Conservation (phyloP, 2,329 filamentous ascomycete species). For the Nemania bipapillata region DNA sequence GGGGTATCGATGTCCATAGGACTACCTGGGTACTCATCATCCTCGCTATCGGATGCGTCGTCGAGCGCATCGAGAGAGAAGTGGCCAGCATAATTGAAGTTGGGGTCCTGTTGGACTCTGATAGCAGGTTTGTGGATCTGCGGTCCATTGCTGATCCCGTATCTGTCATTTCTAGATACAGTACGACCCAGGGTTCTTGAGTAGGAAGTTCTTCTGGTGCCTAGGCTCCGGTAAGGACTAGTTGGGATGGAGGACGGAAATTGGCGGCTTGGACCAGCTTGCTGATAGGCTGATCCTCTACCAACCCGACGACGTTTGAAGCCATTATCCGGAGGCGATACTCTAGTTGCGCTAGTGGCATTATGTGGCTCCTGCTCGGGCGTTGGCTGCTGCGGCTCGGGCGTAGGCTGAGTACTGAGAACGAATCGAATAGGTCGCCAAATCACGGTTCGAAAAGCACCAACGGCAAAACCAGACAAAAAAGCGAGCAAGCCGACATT, state of each 20-base stretch:
- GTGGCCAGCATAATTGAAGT: conserved; percentile 34
- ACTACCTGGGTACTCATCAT: conserved; percentile 25
- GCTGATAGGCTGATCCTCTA: background rate
- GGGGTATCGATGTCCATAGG: conserved; percentile 31
- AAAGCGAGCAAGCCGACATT: conserved; percentile 3
- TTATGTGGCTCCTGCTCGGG: background rate
- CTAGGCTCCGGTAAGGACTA: background rate
- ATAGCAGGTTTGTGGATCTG: too few species aligned
- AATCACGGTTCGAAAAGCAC: background rate
- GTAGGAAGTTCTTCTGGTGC: background rate
- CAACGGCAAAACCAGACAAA: conserved; percentile 4
- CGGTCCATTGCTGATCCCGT: too few species aligned
- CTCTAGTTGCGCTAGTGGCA: background rate
- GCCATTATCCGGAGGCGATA: background rate
- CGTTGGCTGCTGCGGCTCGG: background rate
- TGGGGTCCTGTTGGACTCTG: conserved; percentile 8
- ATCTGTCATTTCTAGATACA: background rate
- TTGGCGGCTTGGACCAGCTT: background rate
- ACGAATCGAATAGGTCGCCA: conserved; percentile 15
- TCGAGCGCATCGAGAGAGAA: conserved; percentile 32
- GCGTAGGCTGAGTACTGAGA: background rate
- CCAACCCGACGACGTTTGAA: conserved; percentile 23
- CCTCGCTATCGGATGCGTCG: conserved; percentile 26
- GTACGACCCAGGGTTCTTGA: background rate
- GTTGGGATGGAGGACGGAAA: background rate